Percentiles rank a stretch among this genome's conserved stretches.
Conservation (phyloP, 2,329 filamentous ascomycete species). For the Fusarium torulosum region DNA sequence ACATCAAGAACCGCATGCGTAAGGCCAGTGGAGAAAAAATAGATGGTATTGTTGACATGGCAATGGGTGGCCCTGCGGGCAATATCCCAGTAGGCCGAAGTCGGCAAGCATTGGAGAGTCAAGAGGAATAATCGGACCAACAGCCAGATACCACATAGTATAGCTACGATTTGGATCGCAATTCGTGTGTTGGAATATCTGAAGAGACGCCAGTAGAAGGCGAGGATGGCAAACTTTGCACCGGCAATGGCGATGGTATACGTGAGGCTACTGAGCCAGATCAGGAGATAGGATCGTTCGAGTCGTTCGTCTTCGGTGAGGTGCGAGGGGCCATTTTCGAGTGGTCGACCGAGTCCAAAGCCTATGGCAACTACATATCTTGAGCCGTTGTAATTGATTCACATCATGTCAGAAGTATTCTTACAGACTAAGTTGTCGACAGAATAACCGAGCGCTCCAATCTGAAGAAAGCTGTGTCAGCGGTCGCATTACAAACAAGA, state of each 20-base stretch:
- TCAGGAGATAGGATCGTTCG: conserved; percentile 33
- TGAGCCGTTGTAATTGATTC: neutral
- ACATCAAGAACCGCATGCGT: conserved; percentile 51
- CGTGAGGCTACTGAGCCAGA: conserved; percentile 45
- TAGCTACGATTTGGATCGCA: conserved; percentile 45
- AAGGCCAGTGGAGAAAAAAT: conserved; percentile 50
- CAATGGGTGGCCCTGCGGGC: conserved; percentile 45
- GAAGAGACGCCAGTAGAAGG: conserved; percentile 50
- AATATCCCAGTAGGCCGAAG: conserved; percentile 51
- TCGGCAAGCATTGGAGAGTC: conserved; percentile 52
- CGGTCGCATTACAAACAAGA: neutral
- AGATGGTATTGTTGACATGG: conserved; percentile 48
- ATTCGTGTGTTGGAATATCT: conserved; percentile 44
- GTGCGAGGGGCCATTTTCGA: conserved; percentile 21
- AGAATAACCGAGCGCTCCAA: conserved; percentile 23
- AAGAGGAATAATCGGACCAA: conserved; percentile 48
- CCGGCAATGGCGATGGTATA: conserved; percentile 45
- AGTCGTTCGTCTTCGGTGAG: conserved; percentile 17
- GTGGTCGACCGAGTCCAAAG: conserved; percentile 27
- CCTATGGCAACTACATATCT: neutral
- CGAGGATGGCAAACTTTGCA: conserved; percentile 48
- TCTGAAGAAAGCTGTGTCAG: conserved; percentile 3
- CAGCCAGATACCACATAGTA: conserved; percentile 42
- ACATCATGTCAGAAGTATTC: fast-evolving
- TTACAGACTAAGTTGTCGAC: conserved; percentile 25